phyloP scores from a whole-genome alignment of 129 eudicot species.

The Flaveria ramosissima region DNA sequence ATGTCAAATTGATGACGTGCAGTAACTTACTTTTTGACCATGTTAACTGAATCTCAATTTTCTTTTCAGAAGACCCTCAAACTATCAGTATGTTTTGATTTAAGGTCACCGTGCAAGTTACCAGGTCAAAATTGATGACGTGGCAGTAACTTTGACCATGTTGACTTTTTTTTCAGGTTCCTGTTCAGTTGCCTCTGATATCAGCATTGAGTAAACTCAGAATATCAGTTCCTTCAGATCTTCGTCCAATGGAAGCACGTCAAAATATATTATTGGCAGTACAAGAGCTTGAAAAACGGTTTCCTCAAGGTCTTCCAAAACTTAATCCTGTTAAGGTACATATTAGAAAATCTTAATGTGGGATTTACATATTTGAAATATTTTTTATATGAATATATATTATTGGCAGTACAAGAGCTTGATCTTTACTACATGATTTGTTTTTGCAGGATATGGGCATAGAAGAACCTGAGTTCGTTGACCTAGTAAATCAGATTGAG shows the following conservation, averaged over 20 bases:
- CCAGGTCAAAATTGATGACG: neutral
- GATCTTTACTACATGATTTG: neutral
- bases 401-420: neutral
- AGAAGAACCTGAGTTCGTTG: constrained; percentile 84
- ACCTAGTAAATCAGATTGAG: constrained; percentile 75
- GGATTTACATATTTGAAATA: neutral
- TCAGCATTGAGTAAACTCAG: constrained; percentile 85
- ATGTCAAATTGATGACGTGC: neutral
- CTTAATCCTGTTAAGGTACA: constrained; percentile 94
- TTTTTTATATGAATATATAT: no score
- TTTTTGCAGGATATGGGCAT: constrained; percentile 84
- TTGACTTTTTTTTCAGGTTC: constrained; percentile 50
- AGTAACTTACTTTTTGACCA: neutral
- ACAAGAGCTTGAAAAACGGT: constrained; percentile 87
- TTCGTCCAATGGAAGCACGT: constrained; percentile 85
- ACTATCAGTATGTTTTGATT: neutral
- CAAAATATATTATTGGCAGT: constrained; percentile 83
- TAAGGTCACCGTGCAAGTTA: neutral
- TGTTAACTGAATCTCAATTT: neutral
- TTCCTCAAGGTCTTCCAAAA: constrained; percentile 94
- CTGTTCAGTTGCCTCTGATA: constrained; percentile 85
- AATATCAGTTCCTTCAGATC: constrained; percentile 82
- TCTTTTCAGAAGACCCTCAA: neutral
- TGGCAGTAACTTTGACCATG: neutral
- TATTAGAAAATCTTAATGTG: neutral